Percentiles rank a stretch among this genome's conserved stretches.
phyloP scores from a whole-genome alignment of 225 moss, liverwort and hornwort genomes.

The Anthoceros angustus region DNA sequence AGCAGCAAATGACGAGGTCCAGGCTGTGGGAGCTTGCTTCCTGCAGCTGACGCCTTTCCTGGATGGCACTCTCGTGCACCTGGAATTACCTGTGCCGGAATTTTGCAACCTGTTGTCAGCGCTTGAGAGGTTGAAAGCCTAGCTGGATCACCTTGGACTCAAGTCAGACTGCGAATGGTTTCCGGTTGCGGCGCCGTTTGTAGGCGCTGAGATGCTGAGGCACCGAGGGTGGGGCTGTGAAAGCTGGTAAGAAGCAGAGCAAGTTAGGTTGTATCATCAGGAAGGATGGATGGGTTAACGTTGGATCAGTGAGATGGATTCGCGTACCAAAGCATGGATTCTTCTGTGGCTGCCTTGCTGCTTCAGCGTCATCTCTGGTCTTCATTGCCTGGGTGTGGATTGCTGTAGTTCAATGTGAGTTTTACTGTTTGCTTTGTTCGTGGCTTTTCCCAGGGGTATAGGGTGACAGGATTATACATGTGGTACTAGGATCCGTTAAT shows the following conservation, averaged over 20 bases:
- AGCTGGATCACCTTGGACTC: neutral
- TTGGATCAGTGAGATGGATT: too few relatives aligned
- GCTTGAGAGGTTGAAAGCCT: neutral
- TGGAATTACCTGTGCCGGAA: neutral
- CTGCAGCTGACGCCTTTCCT: neutral
- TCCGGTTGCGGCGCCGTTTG: neutral
- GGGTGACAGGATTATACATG: slow-evolving; percentile 85
- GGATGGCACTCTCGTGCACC: neutral
- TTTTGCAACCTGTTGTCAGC: neutral
- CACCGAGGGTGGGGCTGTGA: neutral
- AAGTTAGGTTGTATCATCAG: neutral
- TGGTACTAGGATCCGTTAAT: slow-evolving; percentile 91
- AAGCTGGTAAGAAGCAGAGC: neutral
- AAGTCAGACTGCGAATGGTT: neutral
- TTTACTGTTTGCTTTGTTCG: neutral
- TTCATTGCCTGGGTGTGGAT: neutral
- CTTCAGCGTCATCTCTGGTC: slow-evolving; percentile 65
- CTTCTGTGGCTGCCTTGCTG: slow-evolving; percentile 81
- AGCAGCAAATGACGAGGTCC: neutral
- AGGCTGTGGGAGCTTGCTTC: neutral
- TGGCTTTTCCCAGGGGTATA: slow-evolving; percentile 42
- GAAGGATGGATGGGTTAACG: neutral
- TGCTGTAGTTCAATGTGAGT: neutral
- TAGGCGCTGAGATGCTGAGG: too few relatives aligned
- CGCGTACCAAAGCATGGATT: slow-evolving; percentile 93